A percentile compares a stretch with the other conserved stretches of the same genome.
phyloP scores from a whole-genome alignment of 2,329 filamentous ascomycete genomes.

The Ceratocystis ficicola region DNA sequence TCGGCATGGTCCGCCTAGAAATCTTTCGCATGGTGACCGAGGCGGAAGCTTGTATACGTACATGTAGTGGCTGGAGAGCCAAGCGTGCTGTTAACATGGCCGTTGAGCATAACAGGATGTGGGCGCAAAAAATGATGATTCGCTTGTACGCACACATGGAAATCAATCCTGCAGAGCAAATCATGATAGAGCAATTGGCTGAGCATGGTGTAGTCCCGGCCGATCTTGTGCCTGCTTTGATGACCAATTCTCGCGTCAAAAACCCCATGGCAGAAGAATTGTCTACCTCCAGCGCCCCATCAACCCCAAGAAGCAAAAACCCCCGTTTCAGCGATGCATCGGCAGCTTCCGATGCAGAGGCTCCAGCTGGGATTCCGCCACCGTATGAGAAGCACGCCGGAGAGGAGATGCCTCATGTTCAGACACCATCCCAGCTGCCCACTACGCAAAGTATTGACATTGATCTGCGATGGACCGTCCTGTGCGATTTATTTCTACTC shows the following conservation, averaged over 20 bases:
- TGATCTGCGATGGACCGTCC: slow-evolving; percentile 88
- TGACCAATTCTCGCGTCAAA: slow-evolving; percentile 83
- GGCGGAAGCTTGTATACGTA: slow-evolving; percentile 35
- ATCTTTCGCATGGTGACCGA: slow-evolving; percentile 66
- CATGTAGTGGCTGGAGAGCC: slow-evolving; percentile 42
- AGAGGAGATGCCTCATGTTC: slow-evolving; percentile 65
- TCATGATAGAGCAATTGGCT: slow-evolving; percentile 96
- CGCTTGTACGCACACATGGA: slow-evolving; percentile 94
- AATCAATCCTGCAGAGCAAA: slow-evolving; percentile 75
- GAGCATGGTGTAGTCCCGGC: slow-evolving; percentile 78
- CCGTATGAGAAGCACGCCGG: slow-evolving; percentile 52
- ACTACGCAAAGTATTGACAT: slow-evolving; percentile 80
- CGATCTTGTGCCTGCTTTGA: slow-evolving; percentile 74
- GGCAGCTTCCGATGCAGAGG: slow-evolving; percentile 31
- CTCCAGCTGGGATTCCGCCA: slow-evolving; percentile 40
- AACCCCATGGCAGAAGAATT: slow-evolving; percentile 64
- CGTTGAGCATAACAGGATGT: slow-evolving; percentile 77
- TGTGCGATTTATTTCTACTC: slow-evolving; percentile 89
- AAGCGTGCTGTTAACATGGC: slow-evolving; percentile 62
- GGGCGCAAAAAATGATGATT: slow-evolving; percentile 97
- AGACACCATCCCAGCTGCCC: slow-evolving; percentile 70
- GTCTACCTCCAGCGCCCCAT: slow-evolving; percentile 12
- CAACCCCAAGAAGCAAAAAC: slow-evolving; percentile 14
- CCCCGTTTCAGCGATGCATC: slow-evolving; percentile 23
- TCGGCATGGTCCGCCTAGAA: slow-evolving; percentile 73